phyloP scores from a whole-genome alignment of 148 eudicot species.

The Linanthus parryae region DNA sequence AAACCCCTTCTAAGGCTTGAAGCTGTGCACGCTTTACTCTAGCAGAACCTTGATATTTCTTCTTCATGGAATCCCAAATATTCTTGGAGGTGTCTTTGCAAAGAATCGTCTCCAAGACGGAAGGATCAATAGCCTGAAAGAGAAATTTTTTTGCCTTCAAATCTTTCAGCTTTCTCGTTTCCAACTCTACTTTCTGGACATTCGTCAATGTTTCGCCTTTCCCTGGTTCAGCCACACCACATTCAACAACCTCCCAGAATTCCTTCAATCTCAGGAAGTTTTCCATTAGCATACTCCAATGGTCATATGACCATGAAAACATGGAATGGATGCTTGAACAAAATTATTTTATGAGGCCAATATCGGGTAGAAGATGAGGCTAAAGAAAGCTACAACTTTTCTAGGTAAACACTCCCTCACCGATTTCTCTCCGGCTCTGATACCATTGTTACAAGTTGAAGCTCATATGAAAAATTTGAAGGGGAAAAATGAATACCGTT shows the following conservation, averaged over 20 bases:
- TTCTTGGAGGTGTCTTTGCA: not conserved
- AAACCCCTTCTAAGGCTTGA: not conserved
- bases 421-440: not conserved
- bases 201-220: not conserved
- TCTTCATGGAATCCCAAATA: not conserved
- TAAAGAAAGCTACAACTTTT: too few species aligned
- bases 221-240: not conserved
- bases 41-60: not conserved
- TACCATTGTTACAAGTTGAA: not conserved
- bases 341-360: not conserved
- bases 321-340: not conserved
- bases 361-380: not conserved
- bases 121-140: not conserved
- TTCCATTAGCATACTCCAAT: not conserved
- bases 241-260: not conserved
- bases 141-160: not conserved
- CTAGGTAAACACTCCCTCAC: not conserved
- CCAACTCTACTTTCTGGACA: not conserved
- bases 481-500: too few species aligned
- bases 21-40: slow-evolving; percentile 1
- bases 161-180: not conserved
- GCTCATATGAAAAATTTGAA: too few species aligned
- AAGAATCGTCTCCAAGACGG: not conserved
- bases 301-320: slow-evolving; percentile 1
- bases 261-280: not conserved